Evolutionary conservation across 2,329 filamentous ascomycete species (phyloP), one percentile per base, ranked within the genome.

Genomic region (Talaromyces pinophilus): DNA sequence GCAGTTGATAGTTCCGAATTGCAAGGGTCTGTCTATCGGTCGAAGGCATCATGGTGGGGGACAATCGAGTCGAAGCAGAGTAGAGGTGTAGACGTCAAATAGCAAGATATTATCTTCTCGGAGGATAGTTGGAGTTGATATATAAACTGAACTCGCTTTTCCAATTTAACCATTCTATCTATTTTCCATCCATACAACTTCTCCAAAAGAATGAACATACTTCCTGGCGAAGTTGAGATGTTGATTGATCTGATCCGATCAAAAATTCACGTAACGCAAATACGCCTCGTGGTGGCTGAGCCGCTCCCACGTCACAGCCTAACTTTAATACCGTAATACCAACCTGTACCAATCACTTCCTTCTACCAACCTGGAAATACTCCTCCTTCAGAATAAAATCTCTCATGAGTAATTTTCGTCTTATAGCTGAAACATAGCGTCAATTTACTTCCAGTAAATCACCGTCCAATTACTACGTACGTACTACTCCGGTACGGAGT

Each of bases 201-300:
- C 6, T 10, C 8, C 30, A 3, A 55, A 30, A 19, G 3, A 35
- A n/a, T 19, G 52, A 55, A 55, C 8, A 55, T 35, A 35, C 7
- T 55, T 55, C 28, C 52, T 38, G n/a, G 10, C 11, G 13, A n/a
- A 55, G 30, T 35, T 3, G 52, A n/a, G n/a, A 35, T 15, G 30
- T 3, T 38, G 52, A 57, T 38, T 40, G 54, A 57, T 57, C 54
- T 25, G 33, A 22, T 55, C 8, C 7, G 52, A 55, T 40, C 54
- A 57, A 57, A 57, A 57, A 38, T 57, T 40, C 54, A 22, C 54
- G 52, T 57, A 57, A 38, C 33, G 1, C n/a, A 22, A 40, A 57
- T 57, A 57, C 54, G 5, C 52, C 52, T 35, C 52, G 52, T 55
- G 54, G 54, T 57, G 54, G 54, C 33, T 40, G 30, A 15, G 33